Evolutionary conservation across 2,329 filamentous ascomycete genomes (phyloP), one percentile per base, ranked within the genome.

Genomic region (Ophiostoma perfectum): DNA sequence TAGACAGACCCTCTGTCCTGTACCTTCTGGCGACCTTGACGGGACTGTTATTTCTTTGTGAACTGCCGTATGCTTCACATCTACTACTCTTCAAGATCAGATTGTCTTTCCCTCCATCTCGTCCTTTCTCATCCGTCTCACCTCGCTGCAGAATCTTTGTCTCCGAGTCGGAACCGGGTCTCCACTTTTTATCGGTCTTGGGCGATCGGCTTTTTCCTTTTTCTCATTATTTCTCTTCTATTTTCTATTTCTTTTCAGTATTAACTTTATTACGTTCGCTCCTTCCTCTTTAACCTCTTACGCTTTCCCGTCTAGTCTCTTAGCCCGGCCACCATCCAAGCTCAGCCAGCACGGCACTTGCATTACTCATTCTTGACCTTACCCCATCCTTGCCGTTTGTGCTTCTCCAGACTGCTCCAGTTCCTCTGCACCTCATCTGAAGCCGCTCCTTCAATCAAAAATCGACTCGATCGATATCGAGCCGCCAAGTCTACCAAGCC

Each of bases 271-370:
- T 18, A 18, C 55, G 27, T 38, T 60, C 4, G 55, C 55, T 55
- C 49, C 49, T 55, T 55, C 49, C 49, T 55, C 49, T 60, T 60
- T 16, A 60, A 60, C 55, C 27, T 38, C 38, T 60, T 60, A 55
- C 49, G 18, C 49, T 55, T 55, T 55, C 49, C 49, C 27, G 18
- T 55, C 49, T 55, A 55, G 49, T 18, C 18, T 55, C 49, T 55
- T 55, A 11, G 49, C 49, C 49, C 49, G 49, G 7, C 49, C 49
- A 55, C 49, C n/a, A 55, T 27, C 11, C 49, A 27, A 55, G 49
- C 49, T 36, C 18, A 27, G 27, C 27, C 27, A 27, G n/a, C 49
- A 55, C 49, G 27, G 55, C 55, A 38, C 55, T 60, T 36, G 52
- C 18, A 58, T 38, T 36, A 38, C 52, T 36, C 27, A 27, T n/a